Base-by-base conservation (phyloP, 2,329 filamentous ascomycete species). In the Septoria petroselini region DNA sequence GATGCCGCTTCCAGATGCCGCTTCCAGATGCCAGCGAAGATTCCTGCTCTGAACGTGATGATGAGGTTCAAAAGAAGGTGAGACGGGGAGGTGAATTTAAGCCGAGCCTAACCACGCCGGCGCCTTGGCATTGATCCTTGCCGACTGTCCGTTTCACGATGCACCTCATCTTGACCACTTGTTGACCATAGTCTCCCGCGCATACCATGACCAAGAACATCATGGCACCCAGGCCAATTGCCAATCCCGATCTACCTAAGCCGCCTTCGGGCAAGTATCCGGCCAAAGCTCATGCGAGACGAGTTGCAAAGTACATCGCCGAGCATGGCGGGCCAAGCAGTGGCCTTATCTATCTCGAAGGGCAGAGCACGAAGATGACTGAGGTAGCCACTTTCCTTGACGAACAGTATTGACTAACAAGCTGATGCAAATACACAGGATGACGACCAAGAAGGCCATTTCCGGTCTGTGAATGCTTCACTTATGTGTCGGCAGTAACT, bases 281-380 rank as follows among this genome's bases (percentile, higher is more conserved):
- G 18, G 91, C 86, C 62, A 97, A 96, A 74, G 77, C 80, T 21
- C 93, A 98, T 70, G 89, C 87, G 52, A 81, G 81, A 61, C 84
- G 85, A 54, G 91, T 97, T n/a, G 86, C 84, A 50, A 81, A 88
- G 52, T 85, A 84, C 68, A 84, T 97, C 57, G 78, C 79, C 47
- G 74, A 80, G 53, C 73, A 86, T 65, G 73, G 83, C 33, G 81
- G 85, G 25, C 76, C 81, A 56, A 76, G 76, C 49, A 78, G 74
- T 25, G 91, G 90, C 40, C 77, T 91, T 14, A 78, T 98, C 50
- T 98, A 96, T 67, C 77, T 97, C 38, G 91, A 97, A 74, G 86
- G 84, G 46, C 86, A 91, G 65, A 82, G 85, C 69, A 88, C 84
- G 56, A 83, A 81, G 65, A 76, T 95, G 69, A 80, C 88, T 39